Conservation (phyloP, 2,329 filamentous ascomycete genomes). For the Zymoseptoria brevis region DNA sequence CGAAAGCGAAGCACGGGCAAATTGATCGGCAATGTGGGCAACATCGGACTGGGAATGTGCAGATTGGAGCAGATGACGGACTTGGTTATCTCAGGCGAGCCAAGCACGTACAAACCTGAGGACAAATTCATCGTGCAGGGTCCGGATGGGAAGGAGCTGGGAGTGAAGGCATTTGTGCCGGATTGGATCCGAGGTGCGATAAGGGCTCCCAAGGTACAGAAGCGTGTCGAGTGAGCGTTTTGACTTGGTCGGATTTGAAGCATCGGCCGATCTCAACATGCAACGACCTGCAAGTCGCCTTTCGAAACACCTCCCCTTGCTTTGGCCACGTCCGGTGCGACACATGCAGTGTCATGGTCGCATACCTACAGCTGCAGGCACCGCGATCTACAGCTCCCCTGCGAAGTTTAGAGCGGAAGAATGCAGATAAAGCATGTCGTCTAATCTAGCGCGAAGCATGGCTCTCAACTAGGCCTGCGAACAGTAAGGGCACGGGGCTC, state of each 20-base stretch:
- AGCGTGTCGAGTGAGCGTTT: conserved; percentile 24
- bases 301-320: not conserved
- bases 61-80: conserved; percentile 87
- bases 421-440: not conserved
- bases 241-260: too few species aligned
- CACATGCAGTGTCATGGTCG: too few species aligned
- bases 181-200: conserved; percentile 55
- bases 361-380: not conserved
- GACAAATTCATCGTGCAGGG: conserved; percentile 41
- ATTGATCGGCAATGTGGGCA: conserved; percentile 70
- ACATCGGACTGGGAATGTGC: conserved; percentile 79
- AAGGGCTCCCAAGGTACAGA: conserved; percentile 33
- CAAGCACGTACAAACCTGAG: conserved; percentile 50
- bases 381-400: not conserved
- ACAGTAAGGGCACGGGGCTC: not conserved
- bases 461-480: not conserved
- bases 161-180: conserved; percentile 62
- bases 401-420: not conserved
- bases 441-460: not conserved
- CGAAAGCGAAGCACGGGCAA: conserved; percentile 66
- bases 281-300: not conserved
- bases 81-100: conserved; percentile 60
- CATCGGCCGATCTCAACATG: not conserved
- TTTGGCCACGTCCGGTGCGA: not conserved
- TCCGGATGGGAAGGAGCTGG: conserved; percentile 22